Percentiles rank a stretch among this genome's conserved stretches.
These are phyloP conservation scores for Rhizopogon sp. DNA, from an alignment of 768 basidiomycete genomes.

Conservation along the genomic window DNA sequence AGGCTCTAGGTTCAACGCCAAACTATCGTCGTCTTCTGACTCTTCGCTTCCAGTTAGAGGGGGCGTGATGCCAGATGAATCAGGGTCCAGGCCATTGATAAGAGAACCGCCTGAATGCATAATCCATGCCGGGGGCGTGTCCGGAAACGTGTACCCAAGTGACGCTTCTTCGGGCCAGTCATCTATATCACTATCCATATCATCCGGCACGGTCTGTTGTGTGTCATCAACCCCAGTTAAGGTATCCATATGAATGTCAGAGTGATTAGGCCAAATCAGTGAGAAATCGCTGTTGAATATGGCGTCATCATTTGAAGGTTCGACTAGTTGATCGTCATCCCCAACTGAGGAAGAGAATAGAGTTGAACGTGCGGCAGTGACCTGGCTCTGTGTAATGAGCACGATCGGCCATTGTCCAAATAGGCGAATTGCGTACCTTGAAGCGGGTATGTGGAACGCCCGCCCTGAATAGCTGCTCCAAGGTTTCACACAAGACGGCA, in stretches of 20 bases:
- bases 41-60: conserved; percentile 12
- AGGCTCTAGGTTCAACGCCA: conserved; percentile 7
- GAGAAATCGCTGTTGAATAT: background rate
- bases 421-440: conserved; percentile 34
- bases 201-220: conserved; percentile 6
- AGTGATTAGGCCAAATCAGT: conserved; percentile 12
- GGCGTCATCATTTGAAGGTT: conserved; percentile 4
- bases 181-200: conserved; percentile 12
- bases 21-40: background rate
- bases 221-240: conserved; percentile 2
- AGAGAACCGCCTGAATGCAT: conserved; percentile 18
- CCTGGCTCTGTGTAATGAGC: conserved; percentile 11
- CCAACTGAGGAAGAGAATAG: conserved; percentile 8
- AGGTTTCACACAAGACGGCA: conserved; percentile 32
- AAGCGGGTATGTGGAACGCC: conserved; percentile 38
- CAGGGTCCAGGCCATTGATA: conserved; percentile 13
- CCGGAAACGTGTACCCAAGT: background rate
- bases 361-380: conserved; percentile 6
- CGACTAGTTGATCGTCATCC: conserved; percentile 20
- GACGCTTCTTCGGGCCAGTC: conserved; percentile 9
- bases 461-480: conserved; percentile 40
- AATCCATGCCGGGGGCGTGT: background rate
- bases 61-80: conserved; percentile 13
- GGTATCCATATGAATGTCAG: conserved; percentile 5
- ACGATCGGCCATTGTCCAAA: background rate